Conservation (phyloP, 257 asterid species). For the Penstemon barbatus region DNA sequence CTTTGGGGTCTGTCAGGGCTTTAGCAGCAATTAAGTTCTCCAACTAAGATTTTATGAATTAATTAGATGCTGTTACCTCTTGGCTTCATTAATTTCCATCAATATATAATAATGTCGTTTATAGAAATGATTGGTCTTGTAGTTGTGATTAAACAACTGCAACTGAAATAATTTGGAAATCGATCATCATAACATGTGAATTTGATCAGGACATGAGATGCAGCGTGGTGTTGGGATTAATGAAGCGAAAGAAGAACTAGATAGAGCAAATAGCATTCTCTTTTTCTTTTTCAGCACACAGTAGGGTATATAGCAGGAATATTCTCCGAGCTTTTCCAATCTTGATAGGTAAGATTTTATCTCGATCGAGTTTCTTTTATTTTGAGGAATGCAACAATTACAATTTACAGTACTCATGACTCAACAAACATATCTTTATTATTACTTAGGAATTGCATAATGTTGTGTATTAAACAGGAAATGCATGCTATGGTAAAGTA, state of each 20-base stretch:
- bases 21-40: no score
- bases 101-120: constrained; percentile 4
- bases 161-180: neutral
- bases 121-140: neutral
- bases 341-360: neutral
- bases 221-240: no score
- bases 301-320: no score
- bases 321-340: no score
- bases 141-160: constrained; percentile 6
- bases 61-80: constrained; percentile 13
- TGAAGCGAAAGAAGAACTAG: no score
- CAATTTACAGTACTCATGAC: no score
- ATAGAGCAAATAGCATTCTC: neutral
- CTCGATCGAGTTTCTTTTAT: neutral
- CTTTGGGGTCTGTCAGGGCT: no score
- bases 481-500: no score
- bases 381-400: neutral
- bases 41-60: neutral
- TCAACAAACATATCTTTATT: no score
- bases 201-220: neutral
- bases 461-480: no score
- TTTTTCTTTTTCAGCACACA: neutral
- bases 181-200: neutral
- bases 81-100: constrained; percentile 27
- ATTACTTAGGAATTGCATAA: no score